Evolutionary conservation across 2,329 filamentous ascomycete species (phyloP), one percentile per base, ranked within the genome.

Genomic region (Cryphonectria radicalis): DNA sequence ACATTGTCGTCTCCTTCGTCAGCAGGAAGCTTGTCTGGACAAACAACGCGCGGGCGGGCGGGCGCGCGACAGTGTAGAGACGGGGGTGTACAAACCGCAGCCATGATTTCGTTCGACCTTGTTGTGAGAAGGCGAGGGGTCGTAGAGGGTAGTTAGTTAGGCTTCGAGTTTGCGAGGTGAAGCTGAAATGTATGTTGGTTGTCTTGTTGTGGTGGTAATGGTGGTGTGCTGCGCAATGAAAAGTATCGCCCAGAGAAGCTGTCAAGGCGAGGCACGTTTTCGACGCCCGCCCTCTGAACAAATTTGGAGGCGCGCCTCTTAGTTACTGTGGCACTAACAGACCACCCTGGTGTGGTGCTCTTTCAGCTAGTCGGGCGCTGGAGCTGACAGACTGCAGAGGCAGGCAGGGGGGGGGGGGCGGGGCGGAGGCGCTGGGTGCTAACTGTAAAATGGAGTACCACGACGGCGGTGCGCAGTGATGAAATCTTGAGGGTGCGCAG

Each of bases 51-150:
- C 46, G 55, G 64, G 57, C 46, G 71, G 57, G 53, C 53, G 69
- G 4, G 71, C 57, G 71, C 57, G 53, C 46, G 68, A 5, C 65
- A 35, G 63, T 11, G 53, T 19, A 42, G 63, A 37, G 32, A 40
- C 17, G n/a, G 40, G 40, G 40, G 60, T 67, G 55, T 7, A 32
- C 50, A 79, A 71, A 73, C 71, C 55, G 71, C 71, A 71, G 71
- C 71, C 71, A 73, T 73, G 69, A 55, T 69, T 50, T 69, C 42
- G 46, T 32, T 14, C 4, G 35, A 60, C 59, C 59, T 40, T 63
- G 10, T 13, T 25, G 57, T 22, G 37, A 25, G 37, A 25, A 40
- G 62, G n/a, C 4, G 28, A 35, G 40, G 11, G 32, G 40, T 59
- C 17, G 46, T 14, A 46, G 28, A 35, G 37, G 19, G 64, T 13